These are phyloP conservation scores for Trichoderma asperelloides DNA, from an alignment of 495 filamentous ascomycete species.

Conservation along the genomic window DNA sequence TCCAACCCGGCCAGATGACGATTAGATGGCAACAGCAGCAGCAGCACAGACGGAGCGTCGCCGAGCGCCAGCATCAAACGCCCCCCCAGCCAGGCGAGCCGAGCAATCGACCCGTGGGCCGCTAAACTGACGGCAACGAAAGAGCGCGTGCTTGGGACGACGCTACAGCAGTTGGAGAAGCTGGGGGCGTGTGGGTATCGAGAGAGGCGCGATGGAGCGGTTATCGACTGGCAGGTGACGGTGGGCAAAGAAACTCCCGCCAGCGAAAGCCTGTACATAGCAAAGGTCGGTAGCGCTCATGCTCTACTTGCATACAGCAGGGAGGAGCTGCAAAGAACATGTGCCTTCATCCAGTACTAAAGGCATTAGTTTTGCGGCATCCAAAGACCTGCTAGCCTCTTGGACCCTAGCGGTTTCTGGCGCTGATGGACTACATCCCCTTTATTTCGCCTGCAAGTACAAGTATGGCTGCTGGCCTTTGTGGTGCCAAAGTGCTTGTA, in stretches of 20 bases:
- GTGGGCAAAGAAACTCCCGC: neutral
- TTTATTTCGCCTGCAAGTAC: neutral
- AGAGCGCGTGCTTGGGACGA: conserved; percentile 1
- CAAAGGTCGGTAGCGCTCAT: neutral
- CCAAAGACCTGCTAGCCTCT: conserved; percentile 4
- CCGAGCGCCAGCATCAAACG: neutral
- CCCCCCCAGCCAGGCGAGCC: neutral
- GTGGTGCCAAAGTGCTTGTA: neutral
- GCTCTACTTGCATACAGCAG: neutral
- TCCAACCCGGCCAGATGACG: neutral
- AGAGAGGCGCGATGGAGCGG: neutral
- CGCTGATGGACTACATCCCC: neutral
- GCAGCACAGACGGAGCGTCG: neutral
- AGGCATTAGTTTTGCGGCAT: neutral
- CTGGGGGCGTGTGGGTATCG: neutral
- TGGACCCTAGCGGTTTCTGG: neutral
- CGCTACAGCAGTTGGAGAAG: neutral
- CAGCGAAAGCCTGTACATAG: neutral
- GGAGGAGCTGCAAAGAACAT: neutral
- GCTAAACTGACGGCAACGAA: neutral
- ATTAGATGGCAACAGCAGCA: neutral
- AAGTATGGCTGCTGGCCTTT: neutral
- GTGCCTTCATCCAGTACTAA: neutral
- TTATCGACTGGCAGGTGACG: neutral
- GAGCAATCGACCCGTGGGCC: neutral